These are phyloP conservation scores for Penicillium soppii DNA, from an alignment of 495 filamentous ascomycete genomes.

Conservation along the genomic window DNA sequence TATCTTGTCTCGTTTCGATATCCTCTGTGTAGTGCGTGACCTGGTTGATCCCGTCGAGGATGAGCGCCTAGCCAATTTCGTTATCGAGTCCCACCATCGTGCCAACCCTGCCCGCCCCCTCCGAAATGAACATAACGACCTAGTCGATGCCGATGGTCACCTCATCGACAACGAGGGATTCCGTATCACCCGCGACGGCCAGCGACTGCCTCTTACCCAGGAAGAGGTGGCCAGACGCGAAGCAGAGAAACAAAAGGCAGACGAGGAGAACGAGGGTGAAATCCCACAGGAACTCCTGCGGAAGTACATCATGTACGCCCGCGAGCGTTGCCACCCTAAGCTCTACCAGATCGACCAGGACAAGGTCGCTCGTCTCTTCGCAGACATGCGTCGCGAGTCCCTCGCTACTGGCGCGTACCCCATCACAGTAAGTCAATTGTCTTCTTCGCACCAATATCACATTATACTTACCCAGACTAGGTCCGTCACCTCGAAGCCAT, in stretches of 20 bases:
- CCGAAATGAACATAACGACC: constrained; percentile 53
- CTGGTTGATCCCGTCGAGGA: constrained; percentile 97
- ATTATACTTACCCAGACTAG: constrained; percentile 42
- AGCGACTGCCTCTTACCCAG: constrained; percentile 31
- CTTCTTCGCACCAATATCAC: neutral
- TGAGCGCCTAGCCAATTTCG: constrained; percentile 91
- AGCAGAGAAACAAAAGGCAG: constrained; percentile 42
- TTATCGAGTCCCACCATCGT: constrained; percentile 87
- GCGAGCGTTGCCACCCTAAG: constrained; percentile 87
- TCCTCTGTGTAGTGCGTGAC: constrained; percentile 95
- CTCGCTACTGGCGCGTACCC: constrained; percentile 94
- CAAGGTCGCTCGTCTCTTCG: constrained; percentile 90
- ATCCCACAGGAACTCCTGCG: constrained; percentile 89
- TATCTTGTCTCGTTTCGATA: constrained; percentile 97
- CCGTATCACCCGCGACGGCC: constrained; percentile 37
- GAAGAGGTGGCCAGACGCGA: constrained; percentile 38
- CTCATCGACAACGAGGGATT: constrained; percentile 47
- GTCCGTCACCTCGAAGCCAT: constrained; percentile 97
- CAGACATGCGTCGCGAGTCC: constrained; percentile 92
- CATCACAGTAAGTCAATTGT: constrained; percentile 75
- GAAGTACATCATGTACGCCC: constrained; percentile 96
- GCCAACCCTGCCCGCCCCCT: constrained; percentile 70
- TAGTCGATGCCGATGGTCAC: constrained; percentile 62
- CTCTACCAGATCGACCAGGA: constrained; percentile 98
- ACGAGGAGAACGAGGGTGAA: constrained; percentile 67